These are phyloP conservation scores for Sicyos edulis DNA, from an alignment of 306 rosid genomes.

Conservation along the genomic window DNA sequence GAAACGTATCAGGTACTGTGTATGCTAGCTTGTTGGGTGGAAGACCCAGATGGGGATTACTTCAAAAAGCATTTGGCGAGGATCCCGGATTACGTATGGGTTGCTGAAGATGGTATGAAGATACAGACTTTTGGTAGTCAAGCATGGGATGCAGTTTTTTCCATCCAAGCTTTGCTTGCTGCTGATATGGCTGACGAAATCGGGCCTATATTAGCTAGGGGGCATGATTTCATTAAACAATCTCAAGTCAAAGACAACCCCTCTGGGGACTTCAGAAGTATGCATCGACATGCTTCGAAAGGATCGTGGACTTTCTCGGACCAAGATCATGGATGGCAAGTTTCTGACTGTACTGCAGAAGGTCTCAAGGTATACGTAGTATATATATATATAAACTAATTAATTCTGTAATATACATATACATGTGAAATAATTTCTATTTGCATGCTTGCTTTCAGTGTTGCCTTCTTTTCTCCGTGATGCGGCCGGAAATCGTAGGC, in stretches of 20 bases:
- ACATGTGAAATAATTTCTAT: background rate
- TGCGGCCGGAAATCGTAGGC: constrained; percentile 59
- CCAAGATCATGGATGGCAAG: constrained; percentile 83
- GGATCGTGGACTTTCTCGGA: constrained; percentile 85
- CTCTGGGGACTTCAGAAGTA: constrained; percentile 47
- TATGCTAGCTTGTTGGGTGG: constrained; percentile 77
- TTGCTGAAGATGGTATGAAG: constrained; percentile 72
- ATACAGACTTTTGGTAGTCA: constrained; percentile 83
- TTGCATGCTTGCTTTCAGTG: constrained; percentile 36
- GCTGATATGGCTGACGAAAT: constrained; percentile 42
- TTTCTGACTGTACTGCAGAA: constrained; percentile 79
- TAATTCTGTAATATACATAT: no score
- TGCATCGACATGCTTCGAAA: constrained; percentile 69
- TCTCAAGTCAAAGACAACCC: constrained; percentile 67
- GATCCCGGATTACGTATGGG: constrained; percentile 60
- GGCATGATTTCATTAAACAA: constrained; percentile 56
- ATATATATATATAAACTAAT: no score
- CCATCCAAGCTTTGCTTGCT: constrained; percentile 63
- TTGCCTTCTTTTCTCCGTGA: constrained; percentile 47
- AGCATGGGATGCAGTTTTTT: constrained; percentile 55
- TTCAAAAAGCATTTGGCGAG: constrained; percentile 68
- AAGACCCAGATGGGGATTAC: constrained; percentile 65
- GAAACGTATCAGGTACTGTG: constrained; percentile 35
- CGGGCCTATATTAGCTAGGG: constrained; percentile 39
- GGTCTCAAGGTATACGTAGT: constrained; percentile 62